phyloP scores from a whole-genome alignment of 805 yeast genomes.

The Cyberlindnera subsufficiens region DNA sequence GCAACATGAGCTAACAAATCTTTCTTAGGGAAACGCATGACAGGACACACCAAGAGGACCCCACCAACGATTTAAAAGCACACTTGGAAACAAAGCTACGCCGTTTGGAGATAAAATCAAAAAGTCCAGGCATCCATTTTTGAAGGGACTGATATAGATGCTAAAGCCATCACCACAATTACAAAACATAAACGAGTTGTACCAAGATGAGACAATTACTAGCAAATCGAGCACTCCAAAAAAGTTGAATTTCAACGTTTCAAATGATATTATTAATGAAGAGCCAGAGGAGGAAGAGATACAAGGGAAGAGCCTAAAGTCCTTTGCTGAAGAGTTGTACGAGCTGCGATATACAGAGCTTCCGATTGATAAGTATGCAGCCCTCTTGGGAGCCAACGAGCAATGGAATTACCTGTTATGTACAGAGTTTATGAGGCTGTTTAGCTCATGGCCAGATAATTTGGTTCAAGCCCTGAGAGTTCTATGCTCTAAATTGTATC shows the following conservation, averaged over 20 bases:
- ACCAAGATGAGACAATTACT: conserved; percentile 9
- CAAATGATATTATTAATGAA: conserved; percentile 16
- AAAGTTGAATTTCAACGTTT: conserved; percentile 9
- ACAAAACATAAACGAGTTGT: conserved; percentile 16
- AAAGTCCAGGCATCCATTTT: conserved; percentile 1
- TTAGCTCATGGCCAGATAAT: conserved; percentile 41
- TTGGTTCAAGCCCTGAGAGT: conserved; percentile 51
- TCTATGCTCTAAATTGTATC: conserved; percentile 60
- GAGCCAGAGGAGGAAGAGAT: conserved; percentile 17
- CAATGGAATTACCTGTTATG: conserved; percentile 25
- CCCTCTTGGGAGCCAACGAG: conserved; percentile 30
- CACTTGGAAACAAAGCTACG: conserved; percentile 8
- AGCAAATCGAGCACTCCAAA: conserved; percentile 5
- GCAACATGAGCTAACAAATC: no score
- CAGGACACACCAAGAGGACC: neutral
- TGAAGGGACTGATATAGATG: conserved; percentile 8
- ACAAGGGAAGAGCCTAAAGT: neutral
- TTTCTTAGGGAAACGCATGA: no score
- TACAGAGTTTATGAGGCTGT: conserved; percentile 30
- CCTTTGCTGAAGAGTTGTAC: conserved; percentile 28
- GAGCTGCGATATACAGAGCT: conserved; percentile 25
- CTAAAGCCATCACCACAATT: conserved; percentile 18
- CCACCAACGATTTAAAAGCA: conserved; percentile 7
- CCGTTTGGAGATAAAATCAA: conserved; percentile 8
- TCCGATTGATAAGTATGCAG: conserved; percentile 37